phyloP scores from a whole-genome alignment of 1,139 yeast species.

The Zygosaccharomyces sapae region DNA sequence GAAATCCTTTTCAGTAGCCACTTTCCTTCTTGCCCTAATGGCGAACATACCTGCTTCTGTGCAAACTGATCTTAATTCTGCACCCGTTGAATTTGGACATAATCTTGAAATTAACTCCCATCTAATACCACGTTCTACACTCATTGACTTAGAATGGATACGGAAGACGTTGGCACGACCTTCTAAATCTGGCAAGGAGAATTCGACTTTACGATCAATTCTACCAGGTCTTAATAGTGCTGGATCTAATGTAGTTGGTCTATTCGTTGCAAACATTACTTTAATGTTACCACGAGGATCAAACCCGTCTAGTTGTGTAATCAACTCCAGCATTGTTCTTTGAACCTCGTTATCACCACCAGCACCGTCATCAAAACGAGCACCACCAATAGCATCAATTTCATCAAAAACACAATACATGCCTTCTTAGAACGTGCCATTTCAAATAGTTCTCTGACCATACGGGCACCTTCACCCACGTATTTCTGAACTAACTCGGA shows the following conservation, averaged over 20 bases:
- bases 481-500: constrained; percentile 96
- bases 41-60: constrained; percentile 99
- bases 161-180: constrained; percentile 97
- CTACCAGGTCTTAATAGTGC: constrained; percentile 97
- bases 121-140: constrained; percentile 92
- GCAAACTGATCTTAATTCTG: constrained; percentile 92
- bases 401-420: constrained; percentile 91
- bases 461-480: constrained; percentile 98
- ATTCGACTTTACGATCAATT: constrained; percentile 96
- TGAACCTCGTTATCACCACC: constrained; percentile 99
- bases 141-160: constrained; percentile 95
- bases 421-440: constrained; percentile 99
- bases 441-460: constrained; percentile 96
- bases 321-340: constrained; percentile 96
- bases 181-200: constrained; percentile 90
- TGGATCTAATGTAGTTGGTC: constrained; percentile 97
- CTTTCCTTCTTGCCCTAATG: constrained; percentile 94
- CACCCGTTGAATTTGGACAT: constrained; percentile 98
- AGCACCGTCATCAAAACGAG: constrained; percentile 98
- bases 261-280: constrained; percentile 97
- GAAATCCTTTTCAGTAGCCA: constrained; percentile 96
- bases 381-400: constrained; percentile 98
- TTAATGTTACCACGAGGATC: constrained; percentile 98
- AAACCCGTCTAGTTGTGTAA: constrained; percentile 95
- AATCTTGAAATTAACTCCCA: constrained; percentile 97